Evolutionary conservation across 2,329 filamentous ascomycete species (phyloP), one percentile per base, ranked within the genome.

Genomic region (Furcasterigmium furcatum): DNA sequence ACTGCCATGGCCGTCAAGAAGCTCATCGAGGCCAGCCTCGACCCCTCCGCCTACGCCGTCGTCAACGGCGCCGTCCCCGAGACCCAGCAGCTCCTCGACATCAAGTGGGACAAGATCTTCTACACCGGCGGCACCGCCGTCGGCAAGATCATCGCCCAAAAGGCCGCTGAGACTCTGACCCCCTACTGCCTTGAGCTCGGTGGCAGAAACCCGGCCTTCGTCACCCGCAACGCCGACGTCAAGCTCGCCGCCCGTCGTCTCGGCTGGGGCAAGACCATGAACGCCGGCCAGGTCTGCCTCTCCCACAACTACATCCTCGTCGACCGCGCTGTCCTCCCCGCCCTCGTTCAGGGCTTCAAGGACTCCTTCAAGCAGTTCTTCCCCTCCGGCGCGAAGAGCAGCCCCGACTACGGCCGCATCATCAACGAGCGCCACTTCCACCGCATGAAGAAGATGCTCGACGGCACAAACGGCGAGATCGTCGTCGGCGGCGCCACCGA

Each of bases 51-150:
- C 55, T 96, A 90, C 67, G 71, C 74, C 29, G 80, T 90, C 47
- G 74, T 96, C 54, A 94, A 96, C 63, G 94, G 94, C 49, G 84
- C 74, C 22, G 70, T 96, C 18, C 76, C 85, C 4, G 90, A 96
- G 73, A 91, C 87, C 4, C 89, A 87, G 38, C 84, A 83, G 12
- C 71, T 97, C 38, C 78, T 99, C 27, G 82, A 92, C 47, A 82
- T 91, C 71, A 92, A 92, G 66, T 99, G 91, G 86, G 91, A 95
- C 71, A 97, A 96, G 79, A 95, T 99, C 59, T 91, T 94, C 74
- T 99, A 96, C 72, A 99, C 94, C 1, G 94, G 94, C 45, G 85
- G 83, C 58, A 77, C 79, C 43, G 71, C 63, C 22, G 90, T 96
- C 16, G 94, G 88, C 59, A 90, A 85, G 61, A 91, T 97, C 58